Conservation (phyloP, 2,329 filamentous ascomycete genomes). For the Podosphaera xanthii region DNA sequence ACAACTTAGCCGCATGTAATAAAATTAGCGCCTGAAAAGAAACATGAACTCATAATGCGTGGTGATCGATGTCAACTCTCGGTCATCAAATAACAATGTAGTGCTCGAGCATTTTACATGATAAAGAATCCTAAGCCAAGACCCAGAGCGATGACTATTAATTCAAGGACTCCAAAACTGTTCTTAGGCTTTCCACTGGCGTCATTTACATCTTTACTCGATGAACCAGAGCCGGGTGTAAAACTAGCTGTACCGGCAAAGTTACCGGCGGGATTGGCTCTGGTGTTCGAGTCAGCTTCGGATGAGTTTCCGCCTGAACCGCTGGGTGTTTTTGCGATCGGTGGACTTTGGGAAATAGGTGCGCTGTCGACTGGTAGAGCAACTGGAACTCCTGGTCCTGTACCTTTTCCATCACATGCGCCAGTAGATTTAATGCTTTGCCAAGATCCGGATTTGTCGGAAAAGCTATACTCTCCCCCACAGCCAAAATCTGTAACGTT, state of each 20-base stretch:
- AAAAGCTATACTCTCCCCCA: conserved; percentile 25
- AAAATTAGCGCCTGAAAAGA: too few relatives aligned
- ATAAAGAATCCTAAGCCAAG: conserved; percentile 15
- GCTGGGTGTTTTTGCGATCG: background rate
- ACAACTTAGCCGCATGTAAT: too few relatives aligned
- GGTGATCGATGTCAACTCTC: too few relatives aligned
- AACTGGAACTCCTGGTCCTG: background rate
- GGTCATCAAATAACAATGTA: too few relatives aligned
- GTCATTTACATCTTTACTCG: conserved; percentile 3
- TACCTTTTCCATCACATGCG: conserved; percentile 6
- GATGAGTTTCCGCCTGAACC: conserved; percentile 1
- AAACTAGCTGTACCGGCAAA: conserved; percentile 2
- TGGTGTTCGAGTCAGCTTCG: conserved; percentile 3
- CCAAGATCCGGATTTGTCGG: conserved; percentile 23
- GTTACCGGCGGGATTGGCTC: conserved; percentile 3
- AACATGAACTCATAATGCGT: too few relatives aligned
- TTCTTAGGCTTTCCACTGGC: conserved; percentile 8
- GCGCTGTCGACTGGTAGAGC: background rate
- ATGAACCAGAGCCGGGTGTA: conserved; percentile 12
- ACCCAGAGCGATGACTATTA: conserved; percentile 13
- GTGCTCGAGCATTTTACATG: conserved; percentile 10
- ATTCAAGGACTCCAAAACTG: conserved; percentile 12
- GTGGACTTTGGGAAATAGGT: background rate
- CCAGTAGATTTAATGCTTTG: conserved; percentile 22
- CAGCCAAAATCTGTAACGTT: conserved; percentile 28